phyloP scores from a whole-genome alignment of 2,329 filamentous ascomycete species.

The Lecanosticta acicola region DNA sequence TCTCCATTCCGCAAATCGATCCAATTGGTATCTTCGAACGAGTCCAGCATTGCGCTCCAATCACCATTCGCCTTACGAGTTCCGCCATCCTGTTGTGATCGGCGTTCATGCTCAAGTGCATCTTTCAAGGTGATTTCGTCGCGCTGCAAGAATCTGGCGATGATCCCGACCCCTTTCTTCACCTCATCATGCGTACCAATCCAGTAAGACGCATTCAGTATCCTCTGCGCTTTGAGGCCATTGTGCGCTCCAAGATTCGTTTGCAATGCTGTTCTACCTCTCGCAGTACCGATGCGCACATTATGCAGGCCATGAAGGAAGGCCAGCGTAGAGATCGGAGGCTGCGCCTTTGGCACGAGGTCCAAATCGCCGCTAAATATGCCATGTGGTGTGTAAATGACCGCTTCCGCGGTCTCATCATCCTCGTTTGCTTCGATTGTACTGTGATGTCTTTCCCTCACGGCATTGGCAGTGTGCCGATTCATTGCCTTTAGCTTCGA shows the following conservation, averaged over 20 bases:
- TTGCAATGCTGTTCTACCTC: constrained; percentile 42
- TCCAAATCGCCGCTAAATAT: constrained; percentile 45
- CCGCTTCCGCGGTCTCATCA: constrained; percentile 45
- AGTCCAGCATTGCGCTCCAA: constrained; percentile 28
- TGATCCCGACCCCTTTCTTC: constrained; percentile 54
- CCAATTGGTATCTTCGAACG: constrained; percentile 43
- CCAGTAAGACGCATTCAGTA: constrained; percentile 56
- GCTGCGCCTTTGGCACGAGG: constrained; percentile 40
- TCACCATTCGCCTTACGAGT: constrained; percentile 33
- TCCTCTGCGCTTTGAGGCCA: constrained; percentile 51
- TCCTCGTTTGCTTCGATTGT: constrained; percentile 20
- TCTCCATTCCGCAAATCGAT: constrained; percentile 53
- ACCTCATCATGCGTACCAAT: constrained; percentile 60
- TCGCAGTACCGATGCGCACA: constrained; percentile 42
- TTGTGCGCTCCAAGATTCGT: constrained; percentile 61
- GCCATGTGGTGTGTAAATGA: constrained; percentile 62
- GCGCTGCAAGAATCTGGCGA: constrained; percentile 46
- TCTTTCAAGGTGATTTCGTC: constrained; percentile 41
- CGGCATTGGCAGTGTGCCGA: constrained; percentile 26
- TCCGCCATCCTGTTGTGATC: constrained; percentile 33
- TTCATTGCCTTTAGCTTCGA: constrained; percentile 2
- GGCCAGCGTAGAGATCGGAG: constrained; percentile 49
- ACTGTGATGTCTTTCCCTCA: constrained; percentile 9
- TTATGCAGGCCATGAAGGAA: constrained; percentile 62
- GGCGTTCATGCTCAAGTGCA: constrained; percentile 44